Evolutionary conservation across 2,329 filamentous ascomycete species (phyloP).

Genomic region (Penicillium sp.): DNA sequence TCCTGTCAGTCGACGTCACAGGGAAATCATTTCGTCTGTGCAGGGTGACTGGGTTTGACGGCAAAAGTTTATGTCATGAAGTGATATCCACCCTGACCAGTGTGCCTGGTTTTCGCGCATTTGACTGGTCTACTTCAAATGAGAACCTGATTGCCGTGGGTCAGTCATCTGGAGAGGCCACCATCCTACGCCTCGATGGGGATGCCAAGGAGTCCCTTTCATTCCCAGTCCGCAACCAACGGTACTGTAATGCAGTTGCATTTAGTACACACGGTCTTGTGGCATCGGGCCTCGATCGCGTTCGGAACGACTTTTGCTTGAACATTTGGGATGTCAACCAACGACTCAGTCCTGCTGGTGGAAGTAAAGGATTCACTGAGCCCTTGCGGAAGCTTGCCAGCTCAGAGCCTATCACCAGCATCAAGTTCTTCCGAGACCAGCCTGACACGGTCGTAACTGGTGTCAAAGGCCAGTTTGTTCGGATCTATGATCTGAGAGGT

Average conservation of each 20-base stretch:
- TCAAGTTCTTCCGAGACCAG: conserved; percentile 61
- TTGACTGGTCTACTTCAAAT: conserved; percentile 63
- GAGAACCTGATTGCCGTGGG: conserved; percentile 60
- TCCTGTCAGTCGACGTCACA: conserved; percentile 61
- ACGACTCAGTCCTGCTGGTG: conserved; percentile 37
- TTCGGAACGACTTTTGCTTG: conserved; percentile 63
- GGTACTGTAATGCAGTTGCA: conserved; percentile 64
- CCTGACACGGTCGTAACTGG: conserved; percentile 61
- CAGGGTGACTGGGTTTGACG: conserved; percentile 44
- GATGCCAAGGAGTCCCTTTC: conserved; percentile 47
- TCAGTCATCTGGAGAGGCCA: conserved; percentile 60
- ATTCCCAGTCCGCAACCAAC: conserved; percentile 60
- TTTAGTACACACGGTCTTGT: conserved; percentile 57
- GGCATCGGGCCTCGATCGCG: conserved; percentile 61
- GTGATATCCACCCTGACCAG: conserved; percentile 54
- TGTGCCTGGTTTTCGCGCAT: conserved; percentile 61
- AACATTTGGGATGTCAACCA: conserved; percentile 63
- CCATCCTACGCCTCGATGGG: conserved; percentile 55
- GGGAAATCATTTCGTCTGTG: conserved; percentile 60
- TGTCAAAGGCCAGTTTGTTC: conserved; percentile 59
- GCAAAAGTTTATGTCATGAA: conserved; percentile 50
- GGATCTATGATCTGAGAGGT: conserved; percentile 63
- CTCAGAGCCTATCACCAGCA: conserved; percentile 61
- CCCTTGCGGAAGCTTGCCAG: conserved; percentile 60
- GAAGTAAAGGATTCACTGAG: conserved; percentile 38